Evolutionary conservation across 164 flowering plant genomes (phyloP).

Genomic region (Liriodendron chinense): DNA sequence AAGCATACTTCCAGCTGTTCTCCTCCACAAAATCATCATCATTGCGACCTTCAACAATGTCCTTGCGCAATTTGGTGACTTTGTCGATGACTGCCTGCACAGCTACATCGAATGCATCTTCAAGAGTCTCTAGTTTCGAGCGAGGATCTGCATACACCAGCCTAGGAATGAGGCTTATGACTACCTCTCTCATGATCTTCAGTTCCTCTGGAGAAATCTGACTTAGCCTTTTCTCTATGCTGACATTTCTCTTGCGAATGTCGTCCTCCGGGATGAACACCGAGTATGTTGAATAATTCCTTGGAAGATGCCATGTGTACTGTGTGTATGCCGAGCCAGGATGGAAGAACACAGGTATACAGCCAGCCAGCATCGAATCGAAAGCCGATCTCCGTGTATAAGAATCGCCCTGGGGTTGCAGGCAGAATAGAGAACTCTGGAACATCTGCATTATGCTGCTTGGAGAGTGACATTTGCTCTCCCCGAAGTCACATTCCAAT

Average conservation of each 20-base stretch:
- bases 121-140: constrained; percentile 71
- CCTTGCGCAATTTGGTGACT: constrained; percentile 74
- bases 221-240: constrained; percentile 65
- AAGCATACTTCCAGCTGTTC: constrained; percentile 84
- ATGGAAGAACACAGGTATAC: constrained; percentile 93
- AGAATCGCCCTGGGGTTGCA: constrained; percentile 96
- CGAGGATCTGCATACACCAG: constrained; percentile 90
- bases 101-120: constrained; percentile 91
- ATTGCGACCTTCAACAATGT: constrained; percentile 62
- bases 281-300: constrained; percentile 67
- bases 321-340: constrained; percentile 91
- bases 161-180: constrained; percentile 72
- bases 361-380: constrained; percentile 90
- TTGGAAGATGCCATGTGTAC: constrained; percentile 96
- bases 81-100: constrained; percentile 77
- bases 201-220: constrained; percentile 67
- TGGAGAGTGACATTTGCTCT: constrained; percentile 87
- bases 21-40: constrained; percentile 69
- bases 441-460: constrained; percentile 93
- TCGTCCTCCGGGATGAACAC: constrained; percentile 91
- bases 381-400: constrained; percentile 87
- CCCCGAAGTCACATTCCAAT: constrained; percentile 84
- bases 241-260: constrained; percentile 60
- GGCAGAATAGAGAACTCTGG: constrained; percentile 80
- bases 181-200: constrained; percentile 80